Evolutionary conservation across 2,329 filamentous ascomycete species (phyloP).

Genomic region (Cladorrhinum sp.): DNA sequence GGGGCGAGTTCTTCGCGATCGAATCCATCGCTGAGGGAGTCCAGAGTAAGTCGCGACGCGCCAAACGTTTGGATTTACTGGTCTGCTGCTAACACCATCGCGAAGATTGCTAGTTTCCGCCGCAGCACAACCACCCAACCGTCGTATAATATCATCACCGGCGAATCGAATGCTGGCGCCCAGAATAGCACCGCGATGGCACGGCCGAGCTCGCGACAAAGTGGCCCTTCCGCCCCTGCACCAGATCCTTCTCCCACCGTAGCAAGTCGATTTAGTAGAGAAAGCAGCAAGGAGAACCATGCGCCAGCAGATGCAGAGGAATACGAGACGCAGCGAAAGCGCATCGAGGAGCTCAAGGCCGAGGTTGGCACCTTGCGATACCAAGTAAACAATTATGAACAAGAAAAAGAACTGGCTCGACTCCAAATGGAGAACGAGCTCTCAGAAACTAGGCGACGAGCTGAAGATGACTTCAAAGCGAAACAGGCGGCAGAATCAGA

Average conservation of each 20-base stretch:
- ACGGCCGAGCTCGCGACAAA: conserved; percentile 27
- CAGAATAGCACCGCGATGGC: conserved; percentile 20
- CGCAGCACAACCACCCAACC: conserved; percentile 30
- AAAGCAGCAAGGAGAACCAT: conserved; percentile 59
- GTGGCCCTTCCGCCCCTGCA: conserved; percentile 19
- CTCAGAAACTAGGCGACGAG: conserved; percentile 72
- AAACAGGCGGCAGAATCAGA: conserved; percentile 59
- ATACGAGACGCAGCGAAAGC: conserved; percentile 55
- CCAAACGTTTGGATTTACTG: not conserved
- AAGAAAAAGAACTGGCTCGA: conserved; percentile 77
- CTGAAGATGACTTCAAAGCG: conserved; percentile 79
- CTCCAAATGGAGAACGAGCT: conserved; percentile 81
- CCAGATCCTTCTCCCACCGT: conserved; percentile 23
- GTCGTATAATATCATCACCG: conserved; percentile 41
- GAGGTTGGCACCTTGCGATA: conserved; percentile 87
- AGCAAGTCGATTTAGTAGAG: conserved; percentile 48
- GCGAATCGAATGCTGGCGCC: conserved; percentile 29
- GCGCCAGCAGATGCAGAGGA: conserved; percentile 57
- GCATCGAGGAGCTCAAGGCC: conserved; percentile 77
- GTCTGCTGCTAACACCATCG: not conserved
- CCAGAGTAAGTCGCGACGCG: conserved; percentile 29
- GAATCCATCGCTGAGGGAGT: conserved; percentile 28
- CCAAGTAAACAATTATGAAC: conserved; percentile 79
- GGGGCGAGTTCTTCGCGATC: conserved; percentile 29
- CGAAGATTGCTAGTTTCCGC: conserved; percentile 30